Base-by-base conservation (phyloP, 768 basidiomycete species). In the Pisolithus microcarpus region DNA sequence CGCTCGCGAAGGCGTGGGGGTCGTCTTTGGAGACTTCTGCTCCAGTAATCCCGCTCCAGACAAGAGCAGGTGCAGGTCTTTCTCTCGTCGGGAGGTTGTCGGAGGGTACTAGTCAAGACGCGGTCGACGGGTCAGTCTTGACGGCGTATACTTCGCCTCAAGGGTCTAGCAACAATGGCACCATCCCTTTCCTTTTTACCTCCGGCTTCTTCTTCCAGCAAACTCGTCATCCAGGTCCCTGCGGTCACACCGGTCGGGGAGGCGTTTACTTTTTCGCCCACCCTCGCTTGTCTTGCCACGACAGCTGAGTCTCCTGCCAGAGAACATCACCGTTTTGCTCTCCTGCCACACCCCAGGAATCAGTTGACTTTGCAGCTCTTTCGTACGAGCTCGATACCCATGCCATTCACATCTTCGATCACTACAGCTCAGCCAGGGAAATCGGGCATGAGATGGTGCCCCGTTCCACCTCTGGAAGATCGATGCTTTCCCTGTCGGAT, bases 351-450 rank as follows among this genome's bases (percentile, higher is more conserved):
- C 82, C 91, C 1, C 85, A 87, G 56, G 91, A 96, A 65, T 75
- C 87, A 15, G 77, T 84, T 43, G 86, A 91, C 60, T 79, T 91
- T 50, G 80, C 92, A 3, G 61, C 79, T 24, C 74, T 91, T 44
- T 75, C 91, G n/a, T 93, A 93, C 72, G 75, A 74, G 52, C 67
- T 87, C 46, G 74, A 75, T 15, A 77, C 71, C 38, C 90, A 95
- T 66, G 82, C 89, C 51, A 76, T 93, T 50, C 92, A 97, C 65
- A 71, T 97, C 38, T 93, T 98, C 62, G 93, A 98, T 67, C 89
- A 95, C 58, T 77, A 88, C 61, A 80, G 81, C 54, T 75, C 82
- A 30, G 75, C 84, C 31, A 84, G 95, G 23, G 92, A 98, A 69
- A 70, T 79, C 31, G 81, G 87, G 2, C 77, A 82, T 49, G 61